These are phyloP conservation scores for Hypericum androsaemum DNA, from an alignment of 345 rosid genomes.

Conservation along the genomic window DNA sequence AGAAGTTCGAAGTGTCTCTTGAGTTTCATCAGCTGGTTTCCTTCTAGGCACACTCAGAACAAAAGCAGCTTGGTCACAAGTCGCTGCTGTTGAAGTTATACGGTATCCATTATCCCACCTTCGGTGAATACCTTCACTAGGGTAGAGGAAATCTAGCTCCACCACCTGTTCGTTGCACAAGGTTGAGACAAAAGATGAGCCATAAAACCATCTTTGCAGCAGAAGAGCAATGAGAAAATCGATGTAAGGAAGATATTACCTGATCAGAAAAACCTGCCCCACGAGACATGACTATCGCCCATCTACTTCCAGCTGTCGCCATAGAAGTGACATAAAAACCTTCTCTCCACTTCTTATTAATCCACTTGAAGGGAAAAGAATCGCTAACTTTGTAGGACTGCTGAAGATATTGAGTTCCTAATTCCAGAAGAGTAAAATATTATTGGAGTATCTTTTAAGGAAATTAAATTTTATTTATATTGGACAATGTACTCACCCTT, in stretches of 20 bases:
- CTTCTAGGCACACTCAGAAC: slow-evolving; percentile 90
- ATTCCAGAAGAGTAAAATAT: slow-evolving; percentile 11
- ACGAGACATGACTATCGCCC: slow-evolving; percentile 99
- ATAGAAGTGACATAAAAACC: slow-evolving; percentile 84
- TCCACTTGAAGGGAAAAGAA: slow-evolving; percentile 96
- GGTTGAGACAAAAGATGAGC: background rate
- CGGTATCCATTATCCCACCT: slow-evolving; percentile 95
- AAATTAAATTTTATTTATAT: background rate
- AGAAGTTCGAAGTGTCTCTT: slow-evolving; percentile 92
- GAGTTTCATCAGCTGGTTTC: slow-evolving; percentile 84
- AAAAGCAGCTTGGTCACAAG: slow-evolving; percentile 86
- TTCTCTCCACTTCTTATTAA: slow-evolving; percentile 93
- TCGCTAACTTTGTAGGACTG: slow-evolving; percentile 98
- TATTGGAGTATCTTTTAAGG: slow-evolving; percentile 1
- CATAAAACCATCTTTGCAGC: background rate
- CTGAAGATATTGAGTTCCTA: slow-evolving; percentile 88
- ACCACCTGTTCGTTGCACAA: slow-evolving; percentile 47
- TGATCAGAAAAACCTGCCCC: slow-evolving; percentile 85
- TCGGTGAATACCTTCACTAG: slow-evolving; percentile 96
- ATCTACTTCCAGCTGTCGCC: slow-evolving; percentile 94
- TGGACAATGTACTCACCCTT: slow-evolving; percentile 43
- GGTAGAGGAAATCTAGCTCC: slow-evolving; percentile 94
- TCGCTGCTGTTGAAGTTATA: slow-evolving; percentile 90
- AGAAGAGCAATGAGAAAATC: background rate
- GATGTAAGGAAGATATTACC: slow-evolving; percentile 32